Base-by-base conservation (phyloP, 257 asterid species). In the Penstemon newberryi region DNA sequence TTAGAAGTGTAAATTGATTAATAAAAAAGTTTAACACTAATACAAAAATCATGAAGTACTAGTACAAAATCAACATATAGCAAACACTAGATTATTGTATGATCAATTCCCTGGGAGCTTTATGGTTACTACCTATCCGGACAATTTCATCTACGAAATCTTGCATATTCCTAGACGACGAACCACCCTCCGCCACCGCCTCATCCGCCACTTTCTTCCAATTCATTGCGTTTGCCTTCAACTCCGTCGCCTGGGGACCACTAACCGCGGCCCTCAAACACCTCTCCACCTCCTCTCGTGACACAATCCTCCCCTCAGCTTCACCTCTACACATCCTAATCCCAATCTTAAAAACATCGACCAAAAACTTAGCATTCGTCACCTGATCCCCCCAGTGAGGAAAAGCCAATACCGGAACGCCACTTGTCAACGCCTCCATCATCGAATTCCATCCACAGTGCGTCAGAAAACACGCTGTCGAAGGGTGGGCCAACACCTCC, bases 371-470 rank as follows among this genome's bases (percentile, higher is more conserved):
- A 0, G 96, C 98, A 57, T 91, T 80, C 19, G 91, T 85, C 8
- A 91, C 98, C 80, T 92, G 96, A 50, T 92, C 98, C 4, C 98
- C 98, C 89, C 91, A 87, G 59, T 81, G 92, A 0, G 98, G 98
- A 63, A 85, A 87, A 18, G 96, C 90, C 74, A 83, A 71, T 64
- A 87, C 77, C 13, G 98, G 96, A 0, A 85, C 88, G 10, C 98
- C 98, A 33, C 82, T 79, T 8, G 96, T 63, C 58, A 92, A 13
- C 25, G 96, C 90, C 80, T 92, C 98, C 80, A 87, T 44, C 2
- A 94, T 81, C 8, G 98, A 91, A 73, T 89, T 91, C 96, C 98
- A 91, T 0, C 98, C 96, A 36, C 98, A 91, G 58, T 91, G 98
- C 0, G 96, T 87, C 50, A 91, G 58, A 67, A 89, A 91, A 70